Evolutionary conservation across 2,329 filamentous ascomycete species (phyloP).

Genomic region (Penicillium brevicompactum): DNA sequence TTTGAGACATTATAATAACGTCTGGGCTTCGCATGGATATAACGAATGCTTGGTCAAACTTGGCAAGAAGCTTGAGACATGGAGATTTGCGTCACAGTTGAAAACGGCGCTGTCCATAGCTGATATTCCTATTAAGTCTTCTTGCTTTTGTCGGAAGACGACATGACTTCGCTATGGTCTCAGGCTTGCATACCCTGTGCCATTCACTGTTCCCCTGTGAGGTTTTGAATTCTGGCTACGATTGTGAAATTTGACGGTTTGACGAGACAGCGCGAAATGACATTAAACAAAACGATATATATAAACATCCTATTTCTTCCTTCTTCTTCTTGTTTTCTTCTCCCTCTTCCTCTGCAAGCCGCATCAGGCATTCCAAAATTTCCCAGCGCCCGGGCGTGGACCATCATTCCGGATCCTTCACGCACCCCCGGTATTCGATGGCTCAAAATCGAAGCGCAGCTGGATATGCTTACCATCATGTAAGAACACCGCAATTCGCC

Average conservation of each 20-base stretch:
- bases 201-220: neutral
- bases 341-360: neutral
- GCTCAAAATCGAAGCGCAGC: neutral
- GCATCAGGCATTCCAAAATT: too few species aligned
- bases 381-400: too few species aligned
- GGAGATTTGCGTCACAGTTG: conserved; percentile 52
- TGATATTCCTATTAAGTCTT: conserved; percentile 61
- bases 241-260: neutral
- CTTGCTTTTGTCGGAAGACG: conserved; percentile 57
- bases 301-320: neutral
- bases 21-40: conserved; percentile 74
- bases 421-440: neutral
- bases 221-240: neutral
- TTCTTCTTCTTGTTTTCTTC: neutral
- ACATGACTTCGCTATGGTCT: neutral
- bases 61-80: conserved; percentile 51
- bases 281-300: neutral
- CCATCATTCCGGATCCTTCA: too few species aligned
- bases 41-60: conserved; percentile 67
- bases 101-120: conserved; percentile 55
- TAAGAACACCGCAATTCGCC: neutral
- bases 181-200: too few species aligned
- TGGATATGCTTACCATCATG: neutral
- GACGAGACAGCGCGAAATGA: neutral
- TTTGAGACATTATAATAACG: conserved; percentile 69